Evolutionary conservation across 331 rosid species (phyloP), one percentile per base, ranked within the genome.

Genomic region (Prunus yedoensis): DNA sequence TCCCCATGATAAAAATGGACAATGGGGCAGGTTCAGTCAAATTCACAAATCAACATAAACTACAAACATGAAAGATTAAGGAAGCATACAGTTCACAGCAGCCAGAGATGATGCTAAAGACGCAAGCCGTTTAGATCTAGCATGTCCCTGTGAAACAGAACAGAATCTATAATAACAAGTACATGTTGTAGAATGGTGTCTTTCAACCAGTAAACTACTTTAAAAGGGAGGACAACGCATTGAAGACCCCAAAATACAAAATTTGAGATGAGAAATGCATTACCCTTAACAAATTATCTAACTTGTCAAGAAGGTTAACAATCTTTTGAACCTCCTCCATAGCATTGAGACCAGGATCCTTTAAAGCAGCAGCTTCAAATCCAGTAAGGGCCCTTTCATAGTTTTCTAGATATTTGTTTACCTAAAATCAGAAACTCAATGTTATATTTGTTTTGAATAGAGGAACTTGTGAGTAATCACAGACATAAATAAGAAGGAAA

Each of bases 351-450:
- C 93, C 91, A 68, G 97, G 97, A 85, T 90, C 97, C 91, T 81
- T 90, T 58, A 89, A 79, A 77, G 96, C 90, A 85, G 99, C 97
- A 84, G 92, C 96, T 83, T 94, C 97, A 50, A 92, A 94, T 56
- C 99, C 97, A 80, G 92, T 85, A 73, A 92, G 97, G 81, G 99
- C 97, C 92, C 93, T 88, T 79, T 81, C 87, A 76, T 92, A 94
- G 85, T 94, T 90, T 90, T 94, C 99, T 27, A 90, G 86, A 89
- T 94, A 94, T 85, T 75, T 89, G 77, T 87, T 84, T 71, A 88
- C 97, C 99, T 92, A 80, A 66, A 71, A 73, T 25, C 52, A 81
- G 20, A 67, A 47, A 65, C n/a, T 20, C 11, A 10, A 43, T 65
- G 17, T 27, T 13, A 74, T 53, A 52, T 23, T 49, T 20, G 30